These are phyloP conservation scores for Adenanthera pavonina DNA, from an alignment of 306 rosid genomes.

Conservation along the genomic window DNA sequence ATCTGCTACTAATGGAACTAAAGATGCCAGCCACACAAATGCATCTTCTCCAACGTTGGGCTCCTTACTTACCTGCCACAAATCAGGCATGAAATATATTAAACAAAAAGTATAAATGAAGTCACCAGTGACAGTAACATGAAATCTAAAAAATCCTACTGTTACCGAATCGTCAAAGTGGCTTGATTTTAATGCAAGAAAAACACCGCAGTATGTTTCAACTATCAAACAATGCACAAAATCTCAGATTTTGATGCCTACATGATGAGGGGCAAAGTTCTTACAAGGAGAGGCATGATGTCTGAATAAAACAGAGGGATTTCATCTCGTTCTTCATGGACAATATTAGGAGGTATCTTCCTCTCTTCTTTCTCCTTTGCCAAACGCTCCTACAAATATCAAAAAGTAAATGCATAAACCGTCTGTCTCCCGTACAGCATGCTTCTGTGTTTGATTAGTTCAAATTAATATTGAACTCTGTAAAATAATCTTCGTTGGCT, in stretches of 20 bases:
- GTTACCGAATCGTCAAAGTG: conserved; percentile 10
- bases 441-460: background rate
- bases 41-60: conserved; percentile 87
- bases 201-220: background rate
- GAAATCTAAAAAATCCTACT: background rate
- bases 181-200: conserved; percentile 19
- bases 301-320: conserved; percentile 90
- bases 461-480: background rate
- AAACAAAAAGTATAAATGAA: conserved; percentile 15
- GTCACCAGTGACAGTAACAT: conserved; percentile 3
- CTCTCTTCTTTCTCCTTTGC: conserved; percentile 83
- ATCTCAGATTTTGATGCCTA: background rate
- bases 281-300: conserved; percentile 91
- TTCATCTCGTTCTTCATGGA: conserved; percentile 65
- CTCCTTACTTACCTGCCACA: conserved; percentile 62
- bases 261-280: conserved; percentile 27
- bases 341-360: conserved; percentile 34
- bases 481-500: background rate
- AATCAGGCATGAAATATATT: conserved; percentile 17
- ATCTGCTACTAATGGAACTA: conserved; percentile 72
- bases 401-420: conserved; percentile 27
- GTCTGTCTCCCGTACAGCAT: background rate
- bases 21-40: conserved; percentile 86
- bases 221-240: background rate
- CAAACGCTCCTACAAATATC: conserved; percentile 59